phyloP scores from a whole-genome alignment of 768 basidiomycete genomes.

The Psilocybe azurescens region DNA sequence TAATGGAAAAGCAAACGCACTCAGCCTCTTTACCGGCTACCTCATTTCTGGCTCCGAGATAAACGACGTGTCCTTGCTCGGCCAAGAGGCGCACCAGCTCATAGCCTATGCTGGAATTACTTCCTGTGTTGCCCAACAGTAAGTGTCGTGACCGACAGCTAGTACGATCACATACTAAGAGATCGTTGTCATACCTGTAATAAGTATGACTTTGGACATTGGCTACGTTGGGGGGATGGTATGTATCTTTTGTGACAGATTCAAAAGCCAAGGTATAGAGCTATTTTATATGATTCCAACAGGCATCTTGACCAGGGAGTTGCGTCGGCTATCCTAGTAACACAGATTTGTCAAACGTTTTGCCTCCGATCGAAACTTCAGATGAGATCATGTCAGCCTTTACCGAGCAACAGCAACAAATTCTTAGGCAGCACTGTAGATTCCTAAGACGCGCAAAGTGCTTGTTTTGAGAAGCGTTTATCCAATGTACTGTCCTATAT shows the following conservation, averaged over 20 bases:
- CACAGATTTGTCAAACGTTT: neutral
- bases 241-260: too few relatives aligned
- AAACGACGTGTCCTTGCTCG: conserved; percentile 47
- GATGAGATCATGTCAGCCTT: too few relatives aligned
- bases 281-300: neutral
- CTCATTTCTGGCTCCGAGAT: conserved; percentile 46
- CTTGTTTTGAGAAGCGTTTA: too few relatives aligned
- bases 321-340: too few relatives aligned
- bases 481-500: too few relatives aligned
- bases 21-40: conserved; percentile 43
- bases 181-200: neutral
- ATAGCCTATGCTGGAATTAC: conserved; percentile 52
- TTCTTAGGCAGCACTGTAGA: too few relatives aligned
- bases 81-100: conserved; percentile 51
- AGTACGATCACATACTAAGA: neutral
- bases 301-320: too few relatives aligned
- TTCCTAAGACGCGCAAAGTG: too few relatives aligned
- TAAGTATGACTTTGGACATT: conserved; percentile 9
- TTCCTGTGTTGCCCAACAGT: conserved; percentile 28
- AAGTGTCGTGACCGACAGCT: neutral
- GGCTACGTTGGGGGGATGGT: too few relatives aligned
- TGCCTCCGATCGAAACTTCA: too few relatives aligned
- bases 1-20: conserved; percentile 28
- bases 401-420: too few relatives aligned
- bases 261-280: too few relatives aligned